These are phyloP conservation scores for Hirsutella minnesotensis DNA, from an alignment of 2,329 filamentous ascomycete genomes.

Conservation along the genomic window DNA sequence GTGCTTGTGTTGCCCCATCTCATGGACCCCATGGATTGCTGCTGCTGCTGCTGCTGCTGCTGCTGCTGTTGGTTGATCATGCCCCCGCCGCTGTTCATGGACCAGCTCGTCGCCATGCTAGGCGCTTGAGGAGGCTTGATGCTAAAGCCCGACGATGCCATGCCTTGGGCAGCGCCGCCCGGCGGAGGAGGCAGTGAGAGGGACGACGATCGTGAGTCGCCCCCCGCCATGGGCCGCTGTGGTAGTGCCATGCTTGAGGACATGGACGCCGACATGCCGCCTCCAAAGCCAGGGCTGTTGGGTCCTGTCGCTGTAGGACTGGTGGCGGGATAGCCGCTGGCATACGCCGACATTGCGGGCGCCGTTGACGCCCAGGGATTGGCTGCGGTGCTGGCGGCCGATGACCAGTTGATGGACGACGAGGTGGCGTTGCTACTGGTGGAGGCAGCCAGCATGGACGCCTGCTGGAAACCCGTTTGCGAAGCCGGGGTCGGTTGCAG, in stretches of 20 bases:
- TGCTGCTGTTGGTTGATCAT: conserved; percentile 6
- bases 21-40: not conserved
- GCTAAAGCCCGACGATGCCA: conserved; percentile 29
- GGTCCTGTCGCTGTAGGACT: conserved; percentile 10
- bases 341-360: conserved; percentile 5
- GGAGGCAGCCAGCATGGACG: conserved; percentile 9
- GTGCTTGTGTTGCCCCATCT: not conserved
- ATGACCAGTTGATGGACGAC: conserved; percentile 39
- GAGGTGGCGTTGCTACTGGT: conserved; percentile 5
- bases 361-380: conserved; percentile 35
- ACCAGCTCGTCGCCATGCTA: conserved; percentile 7
- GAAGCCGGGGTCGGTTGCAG: conserved; percentile 31
- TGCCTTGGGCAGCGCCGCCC: conserved; percentile 9
- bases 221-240: conserved; percentile 26
- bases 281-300: conserved; percentile 19
- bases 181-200: conserved; percentile 50
- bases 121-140: conserved; percentile 32
- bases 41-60: conserved; percentile 11
- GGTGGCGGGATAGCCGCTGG: conserved; percentile 14
- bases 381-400: conserved; percentile 23
- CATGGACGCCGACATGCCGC: conserved; percentile 29
- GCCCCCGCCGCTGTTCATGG: conserved; percentile 12
- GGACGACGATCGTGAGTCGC: conserved; percentile 25
- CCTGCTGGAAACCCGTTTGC: conserved; percentile 14
- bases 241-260: conserved; percentile 33